A percentile compares a stretch with the other conserved stretches of the same genome.
phyloP scores from a whole-genome alignment of 768 basidiomycete species.

The Leucosporidium scottii region DNA sequence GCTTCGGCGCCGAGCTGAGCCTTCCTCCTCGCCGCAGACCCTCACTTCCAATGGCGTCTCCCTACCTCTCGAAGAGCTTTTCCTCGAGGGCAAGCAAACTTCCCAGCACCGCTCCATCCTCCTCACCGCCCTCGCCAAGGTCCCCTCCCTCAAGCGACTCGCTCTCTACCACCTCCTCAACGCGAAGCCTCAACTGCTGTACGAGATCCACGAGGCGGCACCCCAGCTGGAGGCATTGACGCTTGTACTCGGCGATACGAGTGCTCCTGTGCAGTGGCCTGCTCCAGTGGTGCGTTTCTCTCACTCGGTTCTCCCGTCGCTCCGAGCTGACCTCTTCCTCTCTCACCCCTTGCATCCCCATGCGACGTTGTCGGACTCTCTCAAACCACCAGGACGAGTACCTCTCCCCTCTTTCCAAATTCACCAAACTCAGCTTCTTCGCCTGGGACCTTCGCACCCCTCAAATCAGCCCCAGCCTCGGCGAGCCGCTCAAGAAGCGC shows the following conservation, averaged over 20 bases:
- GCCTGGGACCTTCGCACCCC: conserved; percentile 19
- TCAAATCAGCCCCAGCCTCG: neutral
- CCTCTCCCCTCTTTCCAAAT: conserved; percentile 5
- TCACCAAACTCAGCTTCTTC: conserved; percentile 18
- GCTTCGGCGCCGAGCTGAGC: neutral
- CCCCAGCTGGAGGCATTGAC: conserved; percentile 11
- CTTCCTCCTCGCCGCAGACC: neutral
- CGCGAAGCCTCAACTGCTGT: conserved; percentile 15
- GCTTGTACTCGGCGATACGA: conserved; percentile 14
- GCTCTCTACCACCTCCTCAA: conserved; percentile 23
- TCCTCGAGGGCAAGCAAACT: conserved; percentile 22
- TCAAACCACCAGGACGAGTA: conserved; percentile 8
- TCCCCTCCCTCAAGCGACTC: conserved; percentile 10
- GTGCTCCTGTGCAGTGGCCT: conserved; percentile 5
- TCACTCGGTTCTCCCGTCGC: neutral
- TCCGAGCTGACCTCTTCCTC: no score
- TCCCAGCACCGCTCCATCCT: conserved; percentile 5
- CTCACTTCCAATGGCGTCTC: neutral
- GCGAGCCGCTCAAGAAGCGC: neutral
- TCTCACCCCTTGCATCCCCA: no score
- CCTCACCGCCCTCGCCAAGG: conserved; percentile 3
- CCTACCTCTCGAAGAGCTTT: conserved; percentile 28
- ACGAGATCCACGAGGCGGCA: neutral
- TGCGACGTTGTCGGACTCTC: no score
- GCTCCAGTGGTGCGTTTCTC: conserved; percentile 13